Evolutionary conservation across 495 filamentous ascomycete species (phyloP), one percentile per base, ranked within the genome.

Genomic region (Chaetomium fimeti): DNA sequence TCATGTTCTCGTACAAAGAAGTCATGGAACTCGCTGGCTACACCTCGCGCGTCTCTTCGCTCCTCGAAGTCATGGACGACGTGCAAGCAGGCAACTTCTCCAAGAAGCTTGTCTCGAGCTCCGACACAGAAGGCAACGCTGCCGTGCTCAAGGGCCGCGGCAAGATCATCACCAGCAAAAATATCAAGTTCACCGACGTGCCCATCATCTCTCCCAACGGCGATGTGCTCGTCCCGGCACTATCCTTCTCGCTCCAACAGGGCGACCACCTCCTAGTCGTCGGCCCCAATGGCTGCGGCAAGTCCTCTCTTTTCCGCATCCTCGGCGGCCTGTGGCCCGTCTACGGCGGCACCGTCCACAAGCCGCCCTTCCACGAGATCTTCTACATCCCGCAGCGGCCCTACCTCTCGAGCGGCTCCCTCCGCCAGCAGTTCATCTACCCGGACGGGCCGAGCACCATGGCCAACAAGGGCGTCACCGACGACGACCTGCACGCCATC

Each of bases 1-100:
- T 98, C 56, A 97, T 97, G 94, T 97, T 97, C 79, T 93, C 90
- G 24, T 98, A 98, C 81, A 95, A 96, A 73, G 95, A 92, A 69
- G 84, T 98, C 69, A 96, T 93, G 57, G 94, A 98, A 72, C 82
- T 98, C 57, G 95, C 94, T 2, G 94, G 94, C 25, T 96, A 97
- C 79, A 97, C 94, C 11, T 91, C 91, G 15, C 88, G 94, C 27
- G 94, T 98, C 13, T 89, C 93, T 6, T 89, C 88, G 16, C 82
- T 98, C 2, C 79, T 98, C 22, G 87, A 96, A 51, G 94, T 97
- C 54, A 97, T 98, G 87, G 91, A 95, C 63, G 95, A 98, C 68
- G 88, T 97, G 59, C 83, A 90, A 60, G 83, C 85, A 3, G 95
- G 95, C 0, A 87, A 88, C 61, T 98, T 96, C 70, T 89, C 96